Conservation (phyloP, 768 basidiomycete genomes). For the Boletus vinaceobasis region DNA sequence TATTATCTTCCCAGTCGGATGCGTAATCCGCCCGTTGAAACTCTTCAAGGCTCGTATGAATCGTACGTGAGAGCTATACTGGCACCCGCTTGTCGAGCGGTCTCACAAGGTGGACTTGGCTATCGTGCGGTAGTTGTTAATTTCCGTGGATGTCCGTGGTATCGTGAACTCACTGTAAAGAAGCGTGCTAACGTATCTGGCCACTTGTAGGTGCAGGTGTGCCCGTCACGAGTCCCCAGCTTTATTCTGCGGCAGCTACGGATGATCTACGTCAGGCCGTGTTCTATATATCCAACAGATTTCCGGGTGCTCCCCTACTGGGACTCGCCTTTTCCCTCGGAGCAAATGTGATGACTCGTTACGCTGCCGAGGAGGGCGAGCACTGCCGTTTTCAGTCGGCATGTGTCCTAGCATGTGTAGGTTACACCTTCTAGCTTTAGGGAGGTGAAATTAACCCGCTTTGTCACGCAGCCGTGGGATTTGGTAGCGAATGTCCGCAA, state of each 20-base stretch:
- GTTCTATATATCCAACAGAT: slow-evolving; percentile 65
- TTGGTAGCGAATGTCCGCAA: slow-evolving; percentile 34
- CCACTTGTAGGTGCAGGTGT: slow-evolving; percentile 68
- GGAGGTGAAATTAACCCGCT: slow-evolving; percentile 9
- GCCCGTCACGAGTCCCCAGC: slow-evolving; percentile 74
- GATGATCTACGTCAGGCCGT: slow-evolving; percentile 84
- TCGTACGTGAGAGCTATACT: slow-evolving; percentile 84
- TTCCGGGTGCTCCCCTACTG: slow-evolving; percentile 77
- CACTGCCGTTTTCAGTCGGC: slow-evolving; percentile 59
- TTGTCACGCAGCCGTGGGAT: slow-evolving; percentile 47
- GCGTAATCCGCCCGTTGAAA: slow-evolving; percentile 1
- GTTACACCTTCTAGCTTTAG: slow-evolving; percentile 27
- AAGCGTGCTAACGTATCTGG: slow-evolving; percentile 14
- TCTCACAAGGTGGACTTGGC: slow-evolving; percentile 80
- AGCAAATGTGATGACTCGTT: slow-evolving; percentile 85
- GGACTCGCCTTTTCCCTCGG: slow-evolving; percentile 94
- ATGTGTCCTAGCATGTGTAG: slow-evolving; percentile 71
- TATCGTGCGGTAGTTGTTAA: slow-evolving; percentile 90
- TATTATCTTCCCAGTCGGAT: slow-evolving; percentile 8
- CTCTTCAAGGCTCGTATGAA: slow-evolving; percentile 73
- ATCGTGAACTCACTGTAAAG: slow-evolving; percentile 1
- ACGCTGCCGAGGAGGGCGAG: slow-evolving; percentile 80
- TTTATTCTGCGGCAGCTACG: slow-evolving; percentile 88
- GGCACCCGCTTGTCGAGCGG: slow-evolving; percentile 64
- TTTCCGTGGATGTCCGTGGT: slow-evolving; percentile 80